Evolutionary conservation across 352 stramenopile genomes (phyloP).

Genomic region (Phytophthora syringae): DNA sequence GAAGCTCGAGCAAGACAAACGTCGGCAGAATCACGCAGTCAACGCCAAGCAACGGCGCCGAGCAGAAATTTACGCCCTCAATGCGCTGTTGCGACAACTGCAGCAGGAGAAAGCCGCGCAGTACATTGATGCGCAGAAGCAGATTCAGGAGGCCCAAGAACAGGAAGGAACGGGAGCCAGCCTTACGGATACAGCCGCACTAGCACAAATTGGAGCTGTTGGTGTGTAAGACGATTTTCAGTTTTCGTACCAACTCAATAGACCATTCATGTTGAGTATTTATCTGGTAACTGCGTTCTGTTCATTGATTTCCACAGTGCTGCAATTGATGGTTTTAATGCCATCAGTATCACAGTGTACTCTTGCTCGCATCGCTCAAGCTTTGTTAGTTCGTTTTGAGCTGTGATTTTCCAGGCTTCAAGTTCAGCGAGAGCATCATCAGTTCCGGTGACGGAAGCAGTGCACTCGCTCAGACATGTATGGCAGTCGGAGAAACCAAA

Average conservation of each 20-base stretch:
- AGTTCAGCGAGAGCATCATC: not conserved
- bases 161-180: not conserved
- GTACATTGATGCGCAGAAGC: slow-evolving; percentile 52
- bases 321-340: not conserved
- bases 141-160: slow-evolving; percentile 25
- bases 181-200: not conserved
- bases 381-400: not conserved
- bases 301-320: slow-evolving; percentile 10
- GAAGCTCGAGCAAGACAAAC: slow-evolving; percentile 59
- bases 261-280: too few relatives aligned
- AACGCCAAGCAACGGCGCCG: slow-evolving; percentile 57
- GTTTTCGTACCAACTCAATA: too few relatives aligned
- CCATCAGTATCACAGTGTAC: not conserved
- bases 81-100: slow-evolving; percentile 63
- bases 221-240: slow-evolving; percentile 13
- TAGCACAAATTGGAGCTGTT: slow-evolving; percentile 21
- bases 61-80: slow-evolving; percentile 79
- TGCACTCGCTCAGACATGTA: not conserved
- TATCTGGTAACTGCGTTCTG: too few relatives aligned
- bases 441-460: not conserved
- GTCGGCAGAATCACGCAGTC: slow-evolving; percentile 49
- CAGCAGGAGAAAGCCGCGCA: slow-evolving; percentile 69
- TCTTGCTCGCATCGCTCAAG: slow-evolving; percentile 8
- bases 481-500: not conserved
- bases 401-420: not conserved